Conservation (phyloP, 306 rosid genomes). For the Echinosophora koreensis region DNA sequence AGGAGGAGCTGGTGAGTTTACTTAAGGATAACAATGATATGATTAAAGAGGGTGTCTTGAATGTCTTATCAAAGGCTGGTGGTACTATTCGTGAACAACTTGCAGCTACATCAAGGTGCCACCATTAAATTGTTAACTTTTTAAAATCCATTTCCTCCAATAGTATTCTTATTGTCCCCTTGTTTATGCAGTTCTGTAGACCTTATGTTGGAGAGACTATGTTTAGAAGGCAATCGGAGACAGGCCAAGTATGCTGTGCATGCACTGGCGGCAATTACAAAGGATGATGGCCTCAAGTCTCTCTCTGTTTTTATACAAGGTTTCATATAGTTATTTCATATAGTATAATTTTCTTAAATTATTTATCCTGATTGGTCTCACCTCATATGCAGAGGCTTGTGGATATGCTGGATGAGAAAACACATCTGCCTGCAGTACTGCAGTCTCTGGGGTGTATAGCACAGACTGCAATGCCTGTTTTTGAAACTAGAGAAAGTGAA, state of each 20-base stretch:
- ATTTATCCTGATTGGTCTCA: conserved; percentile 43
- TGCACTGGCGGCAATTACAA: conserved; percentile 96
- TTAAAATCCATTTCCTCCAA: conserved; percentile 24
- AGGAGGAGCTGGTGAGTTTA: conserved; percentile 78
- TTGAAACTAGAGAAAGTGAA: conserved; percentile 96
- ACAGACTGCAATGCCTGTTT: conserved; percentile 98
- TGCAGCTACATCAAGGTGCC: conserved; percentile 82
- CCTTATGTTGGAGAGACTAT: conserved; percentile 90
- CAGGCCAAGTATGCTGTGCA: conserved; percentile 99
- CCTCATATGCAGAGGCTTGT: conserved; percentile 85
- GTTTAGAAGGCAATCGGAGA: conserved; percentile 93
- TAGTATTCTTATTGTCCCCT: conserved; percentile 45
- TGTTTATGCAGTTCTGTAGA: conserved; percentile 85
- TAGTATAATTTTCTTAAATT: conserved; percentile 37
- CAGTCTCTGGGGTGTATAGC: conserved; percentile 99
- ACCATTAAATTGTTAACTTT: conserved; percentile 39
- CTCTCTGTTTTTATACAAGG: conserved; percentile 98
- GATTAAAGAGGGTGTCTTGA: conserved; percentile 88
- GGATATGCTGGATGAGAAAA: conserved; percentile 93
- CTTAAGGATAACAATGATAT: conserved; percentile 85
- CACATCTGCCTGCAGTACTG: conserved; percentile 90
- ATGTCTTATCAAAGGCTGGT: conserved; percentile 94
- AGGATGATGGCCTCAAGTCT: conserved; percentile 98
- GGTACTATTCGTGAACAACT: conserved; percentile 94
- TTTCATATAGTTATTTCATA: conserved; percentile 51